Conservation (phyloP, 495 filamentous ascomycete genomes). For the Neurospora sp. region DNA sequence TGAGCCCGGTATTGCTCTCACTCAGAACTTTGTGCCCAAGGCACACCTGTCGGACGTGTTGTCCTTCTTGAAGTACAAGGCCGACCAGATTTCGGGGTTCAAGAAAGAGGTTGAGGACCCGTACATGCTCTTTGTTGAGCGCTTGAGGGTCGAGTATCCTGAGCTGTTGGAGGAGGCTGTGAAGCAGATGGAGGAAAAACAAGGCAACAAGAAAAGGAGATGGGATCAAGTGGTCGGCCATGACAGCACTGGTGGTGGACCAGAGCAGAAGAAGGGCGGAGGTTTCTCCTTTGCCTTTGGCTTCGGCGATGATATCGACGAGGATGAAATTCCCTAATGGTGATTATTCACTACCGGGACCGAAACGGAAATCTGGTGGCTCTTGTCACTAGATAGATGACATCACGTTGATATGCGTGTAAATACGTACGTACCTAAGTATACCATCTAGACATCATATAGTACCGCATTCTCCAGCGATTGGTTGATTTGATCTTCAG, state of each 20-base stretch:
- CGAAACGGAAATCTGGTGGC: neutral
- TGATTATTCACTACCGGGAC: neutral
- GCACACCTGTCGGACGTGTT: constrained; percentile 64
- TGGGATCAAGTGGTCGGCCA: constrained; percentile 69
- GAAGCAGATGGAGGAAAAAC: constrained; percentile 51
- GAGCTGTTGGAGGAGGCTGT: constrained; percentile 54
- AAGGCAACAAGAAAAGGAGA: constrained; percentile 60
- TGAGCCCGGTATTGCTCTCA: constrained; percentile 73
- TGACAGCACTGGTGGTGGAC: constrained; percentile 28
- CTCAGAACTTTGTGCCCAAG: constrained; percentile 89
- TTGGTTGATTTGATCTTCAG: neutral
- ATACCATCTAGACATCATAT: neutral
- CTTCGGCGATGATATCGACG: constrained; percentile 52
- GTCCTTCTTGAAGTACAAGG: constrained; percentile 71
- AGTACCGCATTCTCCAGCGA: neutral
- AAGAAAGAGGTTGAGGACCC: constrained; percentile 60
- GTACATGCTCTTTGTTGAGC: constrained; percentile 62
- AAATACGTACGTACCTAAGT: neutral
- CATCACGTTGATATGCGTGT: neutral
- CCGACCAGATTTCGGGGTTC: constrained; percentile 82
- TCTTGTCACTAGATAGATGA: neutral
- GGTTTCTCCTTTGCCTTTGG: constrained; percentile 74
- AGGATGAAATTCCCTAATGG: constrained; percentile 29
- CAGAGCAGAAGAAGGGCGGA: constrained; percentile 27
- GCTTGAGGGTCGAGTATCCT: constrained; percentile 53